Evolutionary conservation across 169 alveolate genomes (phyloP).

Genomic region (Besnoitia besnoiti): DNA sequence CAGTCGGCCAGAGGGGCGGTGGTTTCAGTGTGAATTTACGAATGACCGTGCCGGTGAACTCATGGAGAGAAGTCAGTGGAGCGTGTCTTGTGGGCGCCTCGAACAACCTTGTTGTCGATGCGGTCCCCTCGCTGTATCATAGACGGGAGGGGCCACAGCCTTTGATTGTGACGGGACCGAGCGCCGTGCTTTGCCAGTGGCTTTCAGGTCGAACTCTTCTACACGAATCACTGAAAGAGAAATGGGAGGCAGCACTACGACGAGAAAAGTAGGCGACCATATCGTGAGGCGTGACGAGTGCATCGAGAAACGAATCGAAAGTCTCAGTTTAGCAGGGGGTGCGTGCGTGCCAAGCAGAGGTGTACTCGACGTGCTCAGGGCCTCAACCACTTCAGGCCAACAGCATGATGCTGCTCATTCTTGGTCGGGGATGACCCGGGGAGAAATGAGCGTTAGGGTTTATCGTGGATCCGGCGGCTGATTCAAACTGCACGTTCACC

Average conservation of each 20-base stretch:
- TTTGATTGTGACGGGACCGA: background rate
- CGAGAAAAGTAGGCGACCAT: background rate
- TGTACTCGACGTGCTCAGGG: too few relatives aligned
- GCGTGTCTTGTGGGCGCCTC: background rate
- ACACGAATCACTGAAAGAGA: background rate
- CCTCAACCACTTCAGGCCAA: too few relatives aligned
- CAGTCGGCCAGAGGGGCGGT: background rate
- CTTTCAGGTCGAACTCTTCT: background rate
- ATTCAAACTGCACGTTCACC: too few relatives aligned
- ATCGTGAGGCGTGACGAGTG: too few relatives aligned
- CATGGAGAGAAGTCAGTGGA: background rate
- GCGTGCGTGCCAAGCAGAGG: too few relatives aligned
- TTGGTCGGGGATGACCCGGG: too few relatives aligned
- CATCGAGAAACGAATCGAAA: too few relatives aligned
- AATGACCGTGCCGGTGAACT: background rate
- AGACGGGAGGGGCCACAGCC: background rate
- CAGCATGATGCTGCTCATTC: too few relatives aligned
- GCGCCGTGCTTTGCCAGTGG: background rate
- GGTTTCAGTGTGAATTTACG: background rate
- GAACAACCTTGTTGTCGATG: slow-evolving; percentile 29
- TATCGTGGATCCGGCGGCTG: too few relatives aligned
- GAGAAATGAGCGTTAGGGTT: too few relatives aligned
- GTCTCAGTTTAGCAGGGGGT: too few relatives aligned
- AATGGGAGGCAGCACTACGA: background rate
- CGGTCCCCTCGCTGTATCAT: background rate